Percentiles rank a stretch among this genome's conserved stretches.
Conservation (phyloP, 306 rosid species). For the Casuarina cunninghamiana region DNA sequence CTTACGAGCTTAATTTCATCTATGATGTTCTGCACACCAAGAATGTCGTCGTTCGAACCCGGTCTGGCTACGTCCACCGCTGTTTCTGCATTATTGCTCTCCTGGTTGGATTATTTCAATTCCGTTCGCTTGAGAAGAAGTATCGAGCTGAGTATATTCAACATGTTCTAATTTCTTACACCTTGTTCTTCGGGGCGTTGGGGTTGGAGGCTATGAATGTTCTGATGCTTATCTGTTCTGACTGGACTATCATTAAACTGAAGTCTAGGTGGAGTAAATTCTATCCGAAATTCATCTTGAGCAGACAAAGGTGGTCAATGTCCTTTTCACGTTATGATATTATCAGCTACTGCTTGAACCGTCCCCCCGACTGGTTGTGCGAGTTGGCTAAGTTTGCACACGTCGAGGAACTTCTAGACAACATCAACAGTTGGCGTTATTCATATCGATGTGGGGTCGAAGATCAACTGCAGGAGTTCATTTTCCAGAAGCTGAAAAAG, state of each 20-base stretch:
- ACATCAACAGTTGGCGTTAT: background rate
- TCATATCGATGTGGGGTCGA: background rate
- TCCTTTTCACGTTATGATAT: slow-evolving; percentile 26
- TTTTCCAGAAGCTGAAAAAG: slow-evolving; percentile 16
- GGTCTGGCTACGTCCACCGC: slow-evolving; percentile 16
- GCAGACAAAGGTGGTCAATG: slow-evolving; percentile 19
- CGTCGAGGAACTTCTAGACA: background rate
- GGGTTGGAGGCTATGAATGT: slow-evolving; percentile 7
- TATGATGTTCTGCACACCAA: slow-evolving; percentile 39
- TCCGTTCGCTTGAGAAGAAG: background rate
- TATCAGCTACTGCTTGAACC: slow-evolving; percentile 21
- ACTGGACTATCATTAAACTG: slow-evolving; percentile 6
- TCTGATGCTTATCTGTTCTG: slow-evolving; percentile 15
- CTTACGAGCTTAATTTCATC: slow-evolving; percentile 32
- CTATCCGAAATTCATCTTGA: background rate
- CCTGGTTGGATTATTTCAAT: background rate
- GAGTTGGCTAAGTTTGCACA: background rate
- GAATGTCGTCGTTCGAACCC: slow-evolving; percentile 1
- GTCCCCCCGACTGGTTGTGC: background rate
- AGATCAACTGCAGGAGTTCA: background rate
- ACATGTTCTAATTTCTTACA: background rate
- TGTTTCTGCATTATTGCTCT: background rate
- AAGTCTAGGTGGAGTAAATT: background rate
- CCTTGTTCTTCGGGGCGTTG: slow-evolving; percentile 20
- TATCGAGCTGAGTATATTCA: background rate